Conservation (phyloP, 1,139 yeast genomes). For the Zygoascus sp. region DNA sequence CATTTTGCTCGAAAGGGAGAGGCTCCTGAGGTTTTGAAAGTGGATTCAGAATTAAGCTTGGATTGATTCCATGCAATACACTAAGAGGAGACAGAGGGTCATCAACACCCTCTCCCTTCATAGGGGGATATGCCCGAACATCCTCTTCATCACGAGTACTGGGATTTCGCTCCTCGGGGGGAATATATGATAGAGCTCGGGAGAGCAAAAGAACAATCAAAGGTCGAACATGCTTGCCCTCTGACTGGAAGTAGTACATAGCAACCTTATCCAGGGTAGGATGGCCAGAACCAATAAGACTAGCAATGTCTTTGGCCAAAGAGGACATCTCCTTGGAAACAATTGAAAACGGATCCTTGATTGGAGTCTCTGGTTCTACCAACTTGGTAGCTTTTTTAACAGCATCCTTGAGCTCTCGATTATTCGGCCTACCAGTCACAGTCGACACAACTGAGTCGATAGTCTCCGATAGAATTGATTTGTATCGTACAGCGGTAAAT, state of each 20-base stretch:
- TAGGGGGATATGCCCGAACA: conserved; percentile 29
- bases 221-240: conserved; percentile 94
- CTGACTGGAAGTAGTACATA: conserved; percentile 89
- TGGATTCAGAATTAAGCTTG: conserved; percentile 73
- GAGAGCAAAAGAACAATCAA: conserved; percentile 77
- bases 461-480: conserved; percentile 29
- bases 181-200: conserved; percentile 75
- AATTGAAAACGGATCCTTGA: conserved; percentile 78
- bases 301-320: conserved; percentile 80
- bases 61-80: conserved; percentile 84
- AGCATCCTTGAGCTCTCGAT: conserved; percentile 44
- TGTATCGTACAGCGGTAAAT: conserved; percentile 13
- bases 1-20: conserved; percentile 46
- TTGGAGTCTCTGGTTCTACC: conserved; percentile 62
- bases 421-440: conserved; percentile 9
- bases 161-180: conserved; percentile 47
- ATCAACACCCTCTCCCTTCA: conserved; percentile 32
- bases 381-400: conserved; percentile 73
- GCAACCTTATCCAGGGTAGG: conserved; percentile 88
- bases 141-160: conserved; percentile 32
- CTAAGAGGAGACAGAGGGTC: conserved; percentile 67
- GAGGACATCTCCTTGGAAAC: conserved; percentile 95
- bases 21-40: conserved; percentile 75
- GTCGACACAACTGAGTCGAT: conserved; percentile 17
- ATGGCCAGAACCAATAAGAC: conserved; percentile 85